Conservation (phyloP, 192 early-diverging fungal species). For the Powellomyces hirtus region DNA sequence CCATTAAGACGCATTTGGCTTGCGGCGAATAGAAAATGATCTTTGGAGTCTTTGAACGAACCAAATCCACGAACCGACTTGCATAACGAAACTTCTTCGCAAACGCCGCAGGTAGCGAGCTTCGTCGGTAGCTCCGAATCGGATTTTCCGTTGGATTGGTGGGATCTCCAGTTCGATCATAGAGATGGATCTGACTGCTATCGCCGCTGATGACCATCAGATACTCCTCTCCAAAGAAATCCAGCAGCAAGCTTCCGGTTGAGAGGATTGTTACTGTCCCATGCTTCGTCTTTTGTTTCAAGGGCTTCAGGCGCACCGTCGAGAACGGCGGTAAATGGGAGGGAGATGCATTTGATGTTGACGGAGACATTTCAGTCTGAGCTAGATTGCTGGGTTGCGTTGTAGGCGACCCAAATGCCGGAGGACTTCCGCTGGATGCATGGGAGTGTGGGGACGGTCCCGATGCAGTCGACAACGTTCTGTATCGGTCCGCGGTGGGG, state of each 20-base stretch:
- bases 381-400: too few species aligned
- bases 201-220: slow-evolving; percentile 40
- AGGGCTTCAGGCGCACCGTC: slow-evolving; percentile 45
- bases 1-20: slow-evolving; percentile 66
- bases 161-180: slow-evolving; percentile 21
- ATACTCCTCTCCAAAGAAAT: slow-evolving; percentile 42
- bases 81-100: slow-evolving; percentile 47
- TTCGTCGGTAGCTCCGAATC: slow-evolving; percentile 11
- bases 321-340: slow-evolving; percentile 28
- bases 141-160: background rate
- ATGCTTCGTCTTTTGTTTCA: slow-evolving; percentile 52
- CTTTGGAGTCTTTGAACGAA: slow-evolving; percentile 62
- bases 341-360: background rate
- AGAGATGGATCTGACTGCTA: slow-evolving; percentile 20
- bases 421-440: background rate
- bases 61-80: slow-evolving; percentile 49
- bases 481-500: background rate
- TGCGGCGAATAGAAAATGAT: slow-evolving; percentile 70
- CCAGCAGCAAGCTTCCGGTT: slow-evolving; percentile 37
- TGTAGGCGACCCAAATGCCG: too few species aligned
- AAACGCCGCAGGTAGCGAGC: slow-evolving; percentile 29
- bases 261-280: slow-evolving; percentile 40
- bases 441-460: background rate
- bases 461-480: background rate
- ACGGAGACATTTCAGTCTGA: too few species aligned